phyloP scores from a whole-genome alignment of 1,139 yeast genomes.

The Saccharomyces hybrid region DNA sequence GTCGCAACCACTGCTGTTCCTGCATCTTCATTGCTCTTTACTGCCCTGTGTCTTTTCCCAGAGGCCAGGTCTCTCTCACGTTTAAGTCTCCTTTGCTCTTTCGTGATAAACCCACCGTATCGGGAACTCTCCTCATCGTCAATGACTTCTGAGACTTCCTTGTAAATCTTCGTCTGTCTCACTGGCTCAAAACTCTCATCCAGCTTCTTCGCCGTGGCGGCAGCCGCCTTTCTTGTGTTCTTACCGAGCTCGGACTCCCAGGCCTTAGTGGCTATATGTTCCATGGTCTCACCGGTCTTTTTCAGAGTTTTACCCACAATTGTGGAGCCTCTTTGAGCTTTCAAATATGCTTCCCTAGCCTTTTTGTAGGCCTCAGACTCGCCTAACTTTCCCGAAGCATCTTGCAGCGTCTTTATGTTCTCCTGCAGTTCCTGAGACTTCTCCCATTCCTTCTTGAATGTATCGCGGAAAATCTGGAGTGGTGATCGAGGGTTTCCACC shows the following conservation, averaged over 20 bases:
- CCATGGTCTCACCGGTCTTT: constrained; percentile 92
- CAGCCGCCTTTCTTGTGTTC: constrained; percentile 76
- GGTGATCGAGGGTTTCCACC: constrained; percentile 51
- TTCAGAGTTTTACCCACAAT: constrained; percentile 79
- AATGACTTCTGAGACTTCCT: constrained; percentile 80
- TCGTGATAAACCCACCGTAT: constrained; percentile 88
- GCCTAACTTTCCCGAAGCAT: constrained; percentile 91
- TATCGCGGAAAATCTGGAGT: constrained; percentile 84
- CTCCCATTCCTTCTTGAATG: constrained; percentile 85
- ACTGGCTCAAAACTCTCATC: constrained; percentile 89
- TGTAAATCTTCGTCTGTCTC: constrained; percentile 80
- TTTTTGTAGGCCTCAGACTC: constrained; percentile 90
- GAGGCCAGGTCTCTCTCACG: constrained; percentile 61
- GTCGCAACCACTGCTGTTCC: constrained; percentile 80
- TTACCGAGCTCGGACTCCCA: constrained; percentile 96
- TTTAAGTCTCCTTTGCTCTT: constrained; percentile 71
- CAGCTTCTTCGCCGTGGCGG: constrained; percentile 70
- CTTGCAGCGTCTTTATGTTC: constrained; percentile 89
- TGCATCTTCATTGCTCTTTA: constrained; percentile 77
- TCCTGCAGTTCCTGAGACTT: constrained; percentile 86
- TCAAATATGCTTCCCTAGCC: constrained; percentile 88
- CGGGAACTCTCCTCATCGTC: constrained; percentile 85
- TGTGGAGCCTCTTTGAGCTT: constrained; percentile 67
- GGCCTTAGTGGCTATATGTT: constrained; percentile 80
- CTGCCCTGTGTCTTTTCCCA: constrained; percentile 57